These are phyloP conservation scores for Tuber brumale DNA, from an alignment of 495 filamentous ascomycete genomes.

Conservation along the genomic window DNA sequence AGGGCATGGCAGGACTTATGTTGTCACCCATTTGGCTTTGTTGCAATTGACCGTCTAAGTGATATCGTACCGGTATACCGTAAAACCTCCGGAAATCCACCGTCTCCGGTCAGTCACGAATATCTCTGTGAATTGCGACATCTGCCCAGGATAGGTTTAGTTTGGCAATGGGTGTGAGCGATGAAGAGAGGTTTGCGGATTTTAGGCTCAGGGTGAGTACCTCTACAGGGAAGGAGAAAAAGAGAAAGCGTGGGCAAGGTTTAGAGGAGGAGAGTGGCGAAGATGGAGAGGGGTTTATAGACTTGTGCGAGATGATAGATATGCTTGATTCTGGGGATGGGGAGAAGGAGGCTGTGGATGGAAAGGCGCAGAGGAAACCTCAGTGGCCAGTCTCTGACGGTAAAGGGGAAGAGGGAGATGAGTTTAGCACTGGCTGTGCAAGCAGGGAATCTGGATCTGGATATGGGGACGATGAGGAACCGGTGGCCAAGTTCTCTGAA, in stretches of 20 bases:
- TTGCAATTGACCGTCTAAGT: too few relatives aligned
- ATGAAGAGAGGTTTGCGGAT: conserved; percentile 73
- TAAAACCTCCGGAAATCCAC: too few relatives aligned
- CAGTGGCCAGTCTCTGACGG: conserved; percentile 48
- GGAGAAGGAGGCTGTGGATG: not conserved
- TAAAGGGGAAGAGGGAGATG: conserved; percentile 53
- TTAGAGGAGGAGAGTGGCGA: conserved; percentile 47
- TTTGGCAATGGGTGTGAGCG: conserved; percentile 82
- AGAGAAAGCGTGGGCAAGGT: conserved; percentile 30
- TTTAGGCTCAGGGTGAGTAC: conserved; percentile 63
- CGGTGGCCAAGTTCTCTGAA: conserved; percentile 50
- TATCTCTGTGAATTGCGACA: too few relatives aligned
- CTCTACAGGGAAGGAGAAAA: conserved; percentile 49
- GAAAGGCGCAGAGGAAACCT: conserved; percentile 14
- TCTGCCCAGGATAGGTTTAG: too few relatives aligned
- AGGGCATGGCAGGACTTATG: too few relatives aligned
- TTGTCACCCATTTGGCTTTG: too few relatives aligned
- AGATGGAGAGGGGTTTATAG: conserved; percentile 36
- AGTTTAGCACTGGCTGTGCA: conserved; percentile 35
- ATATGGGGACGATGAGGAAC: conserved; percentile 49
- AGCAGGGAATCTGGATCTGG: conserved; percentile 46
- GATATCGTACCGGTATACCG: too few relatives aligned
- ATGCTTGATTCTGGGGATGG: conserved; percentile 13
- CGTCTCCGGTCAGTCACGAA: too few relatives aligned
- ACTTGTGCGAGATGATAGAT: conserved; percentile 39